Evolutionary conservation across 257 asterid genomes (phyloP).

Genomic region (Verbena officinalis): DNA sequence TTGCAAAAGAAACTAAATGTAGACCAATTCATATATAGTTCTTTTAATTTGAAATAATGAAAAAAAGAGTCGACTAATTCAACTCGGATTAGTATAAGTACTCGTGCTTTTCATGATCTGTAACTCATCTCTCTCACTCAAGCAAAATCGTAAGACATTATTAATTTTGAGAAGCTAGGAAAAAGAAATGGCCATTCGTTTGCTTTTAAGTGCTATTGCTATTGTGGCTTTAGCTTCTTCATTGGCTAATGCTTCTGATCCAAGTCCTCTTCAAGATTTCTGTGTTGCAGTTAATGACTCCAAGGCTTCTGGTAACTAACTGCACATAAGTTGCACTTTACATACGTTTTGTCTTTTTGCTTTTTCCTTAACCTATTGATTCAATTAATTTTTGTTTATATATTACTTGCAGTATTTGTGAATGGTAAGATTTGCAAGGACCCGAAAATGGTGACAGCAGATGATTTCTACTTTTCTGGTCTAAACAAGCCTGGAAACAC

Average conservation of each 20-base stretch:
- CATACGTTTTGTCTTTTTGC: too few relatives aligned
- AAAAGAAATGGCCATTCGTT: background rate
- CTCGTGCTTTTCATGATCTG: background rate
- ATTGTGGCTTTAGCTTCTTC: background rate
- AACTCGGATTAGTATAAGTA: background rate
- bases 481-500: background rate
- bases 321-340: too few relatives aligned
- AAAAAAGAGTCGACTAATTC: background rate
- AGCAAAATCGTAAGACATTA: background rate
- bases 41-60: too few relatives aligned
- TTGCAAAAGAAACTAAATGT: too few relatives aligned
- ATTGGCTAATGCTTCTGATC: constrained; percentile 17
- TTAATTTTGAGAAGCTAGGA: background rate
- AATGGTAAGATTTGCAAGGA: background rate
- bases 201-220: background rate
- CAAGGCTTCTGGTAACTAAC: background rate
- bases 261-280: constrained; percentile 19
- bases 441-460: background rate
- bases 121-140: background rate
- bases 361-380: too few relatives aligned
- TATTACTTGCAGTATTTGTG: background rate
- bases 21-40: too few relatives aligned
- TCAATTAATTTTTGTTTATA: too few relatives aligned
- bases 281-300: background rate
- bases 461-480: background rate